Percentiles rank a stretch among this genome's conserved stretches.
These are phyloP conservation scores for Puccinia polysora DNA, from an alignment of 1,284 basidiomycete species.

Conservation along the genomic window DNA sequence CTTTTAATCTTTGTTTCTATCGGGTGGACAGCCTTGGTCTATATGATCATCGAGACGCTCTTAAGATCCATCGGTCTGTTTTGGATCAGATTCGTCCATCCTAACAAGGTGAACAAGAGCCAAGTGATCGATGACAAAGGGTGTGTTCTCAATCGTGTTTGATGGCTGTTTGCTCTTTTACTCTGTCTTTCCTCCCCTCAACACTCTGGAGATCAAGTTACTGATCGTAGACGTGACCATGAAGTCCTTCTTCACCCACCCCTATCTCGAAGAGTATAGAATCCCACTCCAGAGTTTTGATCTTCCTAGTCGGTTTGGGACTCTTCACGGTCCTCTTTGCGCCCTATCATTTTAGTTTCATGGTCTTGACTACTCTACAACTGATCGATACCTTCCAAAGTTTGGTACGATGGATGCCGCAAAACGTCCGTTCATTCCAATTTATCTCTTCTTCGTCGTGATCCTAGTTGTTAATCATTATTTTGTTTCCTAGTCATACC, in stretches of 20 bases:
- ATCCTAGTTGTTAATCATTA: too few relatives aligned
- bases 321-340: slow-evolving; percentile 66
- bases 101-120: too few relatives aligned
- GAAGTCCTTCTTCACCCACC: slow-evolving; percentile 53
- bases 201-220: background rate
- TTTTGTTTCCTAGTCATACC: too few relatives aligned
- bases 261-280: slow-evolving; percentile 53
- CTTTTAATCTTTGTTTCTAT: slow-evolving; percentile 11
- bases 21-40: slow-evolving; percentile 10
- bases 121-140: too few relatives aligned
- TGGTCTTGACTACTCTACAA: slow-evolving; percentile 73
- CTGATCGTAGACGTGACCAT: background rate
- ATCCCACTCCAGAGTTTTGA: background rate
- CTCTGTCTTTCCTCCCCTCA: too few relatives aligned
- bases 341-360: slow-evolving; percentile 84
- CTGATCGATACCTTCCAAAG: slow-evolving; percentile 54
- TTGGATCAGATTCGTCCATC: background rate
- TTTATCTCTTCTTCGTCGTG: too few relatives aligned
- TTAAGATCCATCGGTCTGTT: background rate
- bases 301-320: slow-evolving; percentile 64
- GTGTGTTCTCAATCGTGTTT: too few relatives aligned
- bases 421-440: too few relatives aligned
- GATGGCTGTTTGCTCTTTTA: background rate
- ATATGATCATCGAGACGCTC: background rate
- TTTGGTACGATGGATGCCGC: slow-evolving; percentile 44